phyloP scores from a whole-genome alignment of 306 rosid species.

The Cicer pinnatifidum region DNA sequence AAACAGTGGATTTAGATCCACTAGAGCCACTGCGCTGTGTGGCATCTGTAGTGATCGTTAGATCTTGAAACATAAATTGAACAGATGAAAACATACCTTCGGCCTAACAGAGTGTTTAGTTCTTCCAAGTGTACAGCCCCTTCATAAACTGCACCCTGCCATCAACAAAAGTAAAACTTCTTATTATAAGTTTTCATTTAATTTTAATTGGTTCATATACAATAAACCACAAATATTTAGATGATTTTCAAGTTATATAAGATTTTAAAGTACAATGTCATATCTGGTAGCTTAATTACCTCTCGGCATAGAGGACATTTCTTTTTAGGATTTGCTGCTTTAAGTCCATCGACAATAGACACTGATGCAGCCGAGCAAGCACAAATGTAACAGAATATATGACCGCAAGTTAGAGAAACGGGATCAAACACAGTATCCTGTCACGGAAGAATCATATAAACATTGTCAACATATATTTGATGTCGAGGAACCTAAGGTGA shows the following conservation, averaged over 20 bases:
- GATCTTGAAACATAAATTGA: background rate
- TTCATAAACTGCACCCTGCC: slow-evolving; percentile 69
- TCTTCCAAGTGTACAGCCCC: slow-evolving; percentile 83
- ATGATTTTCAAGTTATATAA: slow-evolving; percentile 5
- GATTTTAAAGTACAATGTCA: slow-evolving; percentile 13
- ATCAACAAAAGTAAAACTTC: slow-evolving; percentile 26
- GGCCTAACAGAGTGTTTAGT: slow-evolving; percentile 64
- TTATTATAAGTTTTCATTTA: slow-evolving; percentile 8
- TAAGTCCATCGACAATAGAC: slow-evolving; percentile 73
- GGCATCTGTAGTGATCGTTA: no score
- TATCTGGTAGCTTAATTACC: slow-evolving; percentile 50
- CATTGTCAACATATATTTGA: background rate
- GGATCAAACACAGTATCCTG: slow-evolving; percentile 98
- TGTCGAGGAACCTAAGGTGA: background rate
- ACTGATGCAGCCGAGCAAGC: slow-evolving; percentile 93
- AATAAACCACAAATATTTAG: background rate
- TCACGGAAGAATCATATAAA: slow-evolving; percentile 11
- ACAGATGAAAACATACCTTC: slow-evolving; percentile 55
- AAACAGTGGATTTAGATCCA: background rate
- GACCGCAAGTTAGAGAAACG: slow-evolving; percentile 88
- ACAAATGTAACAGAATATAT: slow-evolving; percentile 88
- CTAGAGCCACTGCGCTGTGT: background rate
- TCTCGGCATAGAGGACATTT: slow-evolving; percentile 92
- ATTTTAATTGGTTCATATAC: slow-evolving; percentile 5
- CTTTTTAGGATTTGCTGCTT: slow-evolving; percentile 57